phyloP scores from a whole-genome alignment of 768 basidiomycete genomes.

The Serendipita sp. region DNA sequence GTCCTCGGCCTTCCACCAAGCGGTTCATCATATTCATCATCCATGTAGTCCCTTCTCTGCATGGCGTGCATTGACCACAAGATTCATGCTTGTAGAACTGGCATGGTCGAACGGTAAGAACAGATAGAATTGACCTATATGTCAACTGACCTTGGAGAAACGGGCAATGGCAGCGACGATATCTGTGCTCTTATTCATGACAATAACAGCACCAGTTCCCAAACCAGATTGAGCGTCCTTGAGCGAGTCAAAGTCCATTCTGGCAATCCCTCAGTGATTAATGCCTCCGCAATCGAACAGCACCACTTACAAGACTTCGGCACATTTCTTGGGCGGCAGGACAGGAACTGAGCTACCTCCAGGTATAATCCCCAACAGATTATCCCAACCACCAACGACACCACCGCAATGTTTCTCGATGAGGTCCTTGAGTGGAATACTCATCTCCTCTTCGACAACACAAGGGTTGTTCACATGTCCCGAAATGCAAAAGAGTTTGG shows the following conservation, averaged over 20 bases:
- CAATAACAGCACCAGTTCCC: slow-evolving; percentile 95
- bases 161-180: slow-evolving; percentile 88
- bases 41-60: slow-evolving; percentile 92
- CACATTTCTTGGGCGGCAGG: slow-evolving; percentile 65
- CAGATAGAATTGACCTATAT: not conserved
- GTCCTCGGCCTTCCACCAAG: slow-evolving; percentile 80
- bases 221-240: slow-evolving; percentile 94
- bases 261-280: slow-evolving; percentile 17
- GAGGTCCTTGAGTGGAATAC: slow-evolving; percentile 83
- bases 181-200: slow-evolving; percentile 97
- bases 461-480: slow-evolving; percentile 98
- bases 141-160: slow-evolving; percentile 46
- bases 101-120: not conserved
- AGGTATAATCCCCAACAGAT: slow-evolving; percentile 89
- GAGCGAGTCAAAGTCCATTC: slow-evolving; percentile 97
- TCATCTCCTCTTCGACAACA: slow-evolving; percentile 98
- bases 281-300: not conserved
- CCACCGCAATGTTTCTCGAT: slow-evolving; percentile 97
- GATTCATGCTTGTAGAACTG: slow-evolving; percentile 98
- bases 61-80: slow-evolving; percentile 93
- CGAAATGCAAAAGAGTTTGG: slow-evolving; percentile 92
- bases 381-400: slow-evolving; percentile 89
- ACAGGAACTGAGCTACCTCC: slow-evolving; percentile 92
- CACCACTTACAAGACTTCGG: slow-evolving; percentile 65
- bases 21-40: slow-evolving; percentile 99